Evolutionary conservation across 1,139 yeast genomes (phyloP).

Genomic region (Hemisphaericaspora subhashii): DNA sequence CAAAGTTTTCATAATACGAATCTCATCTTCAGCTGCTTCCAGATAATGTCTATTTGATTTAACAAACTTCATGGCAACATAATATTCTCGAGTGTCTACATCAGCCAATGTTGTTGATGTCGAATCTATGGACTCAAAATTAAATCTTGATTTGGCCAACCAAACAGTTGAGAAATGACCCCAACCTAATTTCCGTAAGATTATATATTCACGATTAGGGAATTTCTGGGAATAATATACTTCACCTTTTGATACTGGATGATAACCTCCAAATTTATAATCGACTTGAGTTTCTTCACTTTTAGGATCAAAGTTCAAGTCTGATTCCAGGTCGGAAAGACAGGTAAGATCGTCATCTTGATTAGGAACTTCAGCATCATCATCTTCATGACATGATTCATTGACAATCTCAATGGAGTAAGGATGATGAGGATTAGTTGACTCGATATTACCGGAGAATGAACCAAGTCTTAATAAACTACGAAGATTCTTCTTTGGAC

Average conservation of each 20-base stretch:
- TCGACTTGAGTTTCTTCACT: conserved; percentile 41
- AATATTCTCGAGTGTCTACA: conserved; percentile 21
- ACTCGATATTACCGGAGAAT: conserved; percentile 13
- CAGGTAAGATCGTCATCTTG: conserved; percentile 10
- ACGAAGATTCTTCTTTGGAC: conserved; percentile 10
- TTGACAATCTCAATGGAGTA: conserved; percentile 1
- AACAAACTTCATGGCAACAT: conserved; percentile 46
- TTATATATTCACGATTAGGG: conserved; percentile 27
- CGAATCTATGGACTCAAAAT: conserved; percentile 10
- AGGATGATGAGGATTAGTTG: conserved; percentile 15
- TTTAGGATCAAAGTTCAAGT: conserved; percentile 32
- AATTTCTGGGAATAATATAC: conserved; percentile 30
- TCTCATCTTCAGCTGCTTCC: conserved; percentile 47
- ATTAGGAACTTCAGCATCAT: conserved; percentile 1
- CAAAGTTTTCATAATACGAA: conserved; percentile 28
- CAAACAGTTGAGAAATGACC: conserved; percentile 91
- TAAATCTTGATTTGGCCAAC: conserved; percentile 56
- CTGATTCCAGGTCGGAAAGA: conserved; percentile 23
- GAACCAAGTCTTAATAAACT: conserved; percentile 16
- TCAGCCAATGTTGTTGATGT: not conserved
- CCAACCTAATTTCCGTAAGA: conserved; percentile 63
- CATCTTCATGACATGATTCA: not conserved
- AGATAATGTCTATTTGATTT: conserved; percentile 39
- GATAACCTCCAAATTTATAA: conserved; percentile 44
- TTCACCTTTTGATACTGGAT: conserved; percentile 42